Evolutionary conservation across 371 early-diverging fungal species (phyloP).

Genomic region (Syncephalis fuscata): DNA sequence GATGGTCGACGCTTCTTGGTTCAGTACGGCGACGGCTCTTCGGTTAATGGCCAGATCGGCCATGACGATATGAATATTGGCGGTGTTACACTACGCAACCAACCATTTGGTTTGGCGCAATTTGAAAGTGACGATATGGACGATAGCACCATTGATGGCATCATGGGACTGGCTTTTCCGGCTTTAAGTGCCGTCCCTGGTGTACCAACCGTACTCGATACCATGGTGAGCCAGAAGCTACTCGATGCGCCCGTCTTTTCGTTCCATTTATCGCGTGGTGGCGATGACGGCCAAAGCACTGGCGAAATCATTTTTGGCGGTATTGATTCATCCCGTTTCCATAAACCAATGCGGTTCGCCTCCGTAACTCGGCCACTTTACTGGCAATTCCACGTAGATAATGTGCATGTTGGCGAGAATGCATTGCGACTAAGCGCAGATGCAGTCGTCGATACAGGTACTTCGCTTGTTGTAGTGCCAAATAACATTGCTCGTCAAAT

Average conservation of each 20-base stretch:
- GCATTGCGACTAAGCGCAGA: not conserved
- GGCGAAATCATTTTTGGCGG: slow-evolving; percentile 28
- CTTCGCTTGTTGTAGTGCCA: slow-evolving; percentile 34
- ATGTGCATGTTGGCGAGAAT: not conserved
- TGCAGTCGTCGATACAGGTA: slow-evolving; percentile 36
- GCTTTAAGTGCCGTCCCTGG: slow-evolving; percentile 12
- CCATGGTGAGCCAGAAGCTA: slow-evolving; percentile 14
- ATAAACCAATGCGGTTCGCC: slow-evolving; percentile 14
- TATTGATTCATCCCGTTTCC: slow-evolving; percentile 13
- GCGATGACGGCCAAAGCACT: slow-evolving; percentile 20
- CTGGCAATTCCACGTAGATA: not conserved
- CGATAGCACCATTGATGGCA: slow-evolving; percentile 21
- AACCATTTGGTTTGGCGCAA: slow-evolving; percentile 31
- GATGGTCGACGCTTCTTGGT: slow-evolving; percentile 25
- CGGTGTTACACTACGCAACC: slow-evolving; percentile 18
- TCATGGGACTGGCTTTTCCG: slow-evolving; percentile 26
- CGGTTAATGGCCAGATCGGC: slow-evolving; percentile 32
- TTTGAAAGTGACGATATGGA: slow-evolving; percentile 23
- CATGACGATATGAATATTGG: slow-evolving; percentile 30
- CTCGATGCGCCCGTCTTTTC: slow-evolving; percentile 21
- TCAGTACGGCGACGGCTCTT: slow-evolving; percentile 38
- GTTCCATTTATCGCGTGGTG: slow-evolving; percentile 13
- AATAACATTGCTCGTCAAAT: slow-evolving; percentile 15
- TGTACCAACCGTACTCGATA: slow-evolving; percentile 12
- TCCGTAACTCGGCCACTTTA: slow-evolving; percentile 3